Percentiles rank a stretch among this genome's conserved stretches.
Conservation (phyloP, 371 early-diverging fungal genomes). For the Apophysomyces trapeziformis region DNA sequence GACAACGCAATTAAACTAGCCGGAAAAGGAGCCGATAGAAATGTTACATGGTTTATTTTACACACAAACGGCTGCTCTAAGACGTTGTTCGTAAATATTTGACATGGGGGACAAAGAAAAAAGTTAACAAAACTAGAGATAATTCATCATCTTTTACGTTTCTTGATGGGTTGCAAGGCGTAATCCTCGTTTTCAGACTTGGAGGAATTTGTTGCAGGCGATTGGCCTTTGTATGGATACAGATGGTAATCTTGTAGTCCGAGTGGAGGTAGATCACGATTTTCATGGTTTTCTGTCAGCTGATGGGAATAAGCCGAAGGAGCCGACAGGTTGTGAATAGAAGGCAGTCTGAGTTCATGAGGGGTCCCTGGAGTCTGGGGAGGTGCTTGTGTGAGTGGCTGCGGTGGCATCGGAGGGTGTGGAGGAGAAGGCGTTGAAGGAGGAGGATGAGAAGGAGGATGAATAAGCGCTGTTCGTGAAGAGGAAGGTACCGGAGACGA, state of each 20-base stretch:
- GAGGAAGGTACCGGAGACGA: constrained; percentile 21
- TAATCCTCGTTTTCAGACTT: constrained; percentile 19
- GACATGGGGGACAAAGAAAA: constrained; percentile 12
- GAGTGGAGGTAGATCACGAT: constrained; percentile 31
- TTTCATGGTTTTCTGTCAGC: constrained; percentile 19
- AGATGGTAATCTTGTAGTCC: constrained; percentile 31
- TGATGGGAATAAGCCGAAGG: constrained; percentile 28
- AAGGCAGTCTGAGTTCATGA: constrained; percentile 37
- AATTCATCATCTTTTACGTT: constrained; percentile 30
- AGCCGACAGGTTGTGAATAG: constrained; percentile 41
- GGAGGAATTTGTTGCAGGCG: constrained; percentile 10
- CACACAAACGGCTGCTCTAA: constrained; percentile 11
- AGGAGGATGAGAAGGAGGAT: constrained; percentile 11
- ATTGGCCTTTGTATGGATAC: constrained; percentile 14
- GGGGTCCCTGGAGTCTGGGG: constrained; percentile 11
- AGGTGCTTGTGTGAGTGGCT: constrained; percentile 11
- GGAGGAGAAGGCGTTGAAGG: constrained; percentile 13
- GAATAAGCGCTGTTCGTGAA: constrained; percentile 4
- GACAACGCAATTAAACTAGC: constrained; percentile 1
- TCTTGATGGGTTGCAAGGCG: constrained; percentile 25
- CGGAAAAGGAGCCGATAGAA: constrained; percentile 9
- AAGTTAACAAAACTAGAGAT: not conserved
- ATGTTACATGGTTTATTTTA: constrained; percentile 12
- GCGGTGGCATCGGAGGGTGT: constrained; percentile 14
- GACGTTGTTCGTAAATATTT: constrained; percentile 10